Conservation (phyloP, 257 asterid genomes). For the Lithospermum erythrorhizon region DNA sequence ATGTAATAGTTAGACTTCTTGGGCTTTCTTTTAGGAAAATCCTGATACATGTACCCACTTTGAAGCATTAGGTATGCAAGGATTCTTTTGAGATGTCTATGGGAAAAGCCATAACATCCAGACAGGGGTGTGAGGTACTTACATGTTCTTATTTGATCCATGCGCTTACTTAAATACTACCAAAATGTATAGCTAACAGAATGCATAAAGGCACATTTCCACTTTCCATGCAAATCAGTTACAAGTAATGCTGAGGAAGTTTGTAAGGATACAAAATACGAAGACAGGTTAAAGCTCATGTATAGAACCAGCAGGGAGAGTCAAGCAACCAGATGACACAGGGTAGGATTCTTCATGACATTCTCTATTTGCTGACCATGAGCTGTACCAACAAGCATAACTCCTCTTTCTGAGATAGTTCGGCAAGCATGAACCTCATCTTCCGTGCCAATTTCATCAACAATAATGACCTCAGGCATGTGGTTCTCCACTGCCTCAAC, state of each 20-base stretch:
- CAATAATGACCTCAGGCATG: slow-evolving; percentile 81
- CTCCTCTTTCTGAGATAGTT: slow-evolving; percentile 74
- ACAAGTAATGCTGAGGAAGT: too few relatives aligned
- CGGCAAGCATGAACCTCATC: slow-evolving; percentile 76
- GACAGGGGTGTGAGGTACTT: too few relatives aligned
- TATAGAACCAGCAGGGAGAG: slow-evolving; percentile 9
- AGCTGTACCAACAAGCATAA: slow-evolving; percentile 82
- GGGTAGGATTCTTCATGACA: slow-evolving; percentile 50
- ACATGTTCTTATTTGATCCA: too few relatives aligned
- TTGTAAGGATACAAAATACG: too few relatives aligned
- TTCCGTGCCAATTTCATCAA: slow-evolving; percentile 72
- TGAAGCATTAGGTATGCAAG: background rate
- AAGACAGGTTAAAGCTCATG: background rate
- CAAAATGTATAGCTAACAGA: too few relatives aligned
- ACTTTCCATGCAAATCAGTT: too few relatives aligned
- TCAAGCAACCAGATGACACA: slow-evolving; percentile 50
- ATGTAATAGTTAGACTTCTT: too few relatives aligned
- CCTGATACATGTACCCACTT: too few relatives aligned
- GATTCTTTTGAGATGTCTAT: background rate
- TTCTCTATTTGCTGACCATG: slow-evolving; percentile 64
- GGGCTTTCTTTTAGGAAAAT: too few relatives aligned
- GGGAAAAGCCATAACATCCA: background rate
- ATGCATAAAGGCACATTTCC: too few relatives aligned
- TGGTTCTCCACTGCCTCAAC: slow-evolving; percentile 84
- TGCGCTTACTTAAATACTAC: too few relatives aligned